Conservation (phyloP, 176 grass and related monocot species). For the Aegilops sharonensis region DNA sequence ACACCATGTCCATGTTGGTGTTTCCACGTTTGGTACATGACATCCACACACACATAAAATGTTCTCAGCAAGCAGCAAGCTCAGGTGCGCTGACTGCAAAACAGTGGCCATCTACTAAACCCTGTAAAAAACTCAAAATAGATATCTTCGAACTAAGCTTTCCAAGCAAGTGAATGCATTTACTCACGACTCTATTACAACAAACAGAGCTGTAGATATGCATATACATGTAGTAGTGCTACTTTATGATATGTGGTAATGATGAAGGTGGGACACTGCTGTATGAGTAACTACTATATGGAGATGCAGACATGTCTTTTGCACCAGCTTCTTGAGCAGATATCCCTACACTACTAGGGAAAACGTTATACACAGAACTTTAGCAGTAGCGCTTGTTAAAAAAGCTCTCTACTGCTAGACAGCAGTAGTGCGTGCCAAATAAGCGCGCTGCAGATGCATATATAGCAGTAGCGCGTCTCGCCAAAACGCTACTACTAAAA, state of each 20-base stretch:
- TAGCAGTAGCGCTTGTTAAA: too few species aligned
- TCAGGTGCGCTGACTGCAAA: not conserved
- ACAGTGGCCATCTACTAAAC: not conserved
- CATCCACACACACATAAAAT: not conserved
- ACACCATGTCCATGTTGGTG: not conserved
- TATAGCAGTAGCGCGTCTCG: too few species aligned
- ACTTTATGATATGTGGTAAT: conserved; percentile 80
- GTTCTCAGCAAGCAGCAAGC: not conserved
- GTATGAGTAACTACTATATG: conserved; percentile 83
- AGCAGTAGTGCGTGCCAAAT: too few species aligned
- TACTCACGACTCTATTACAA: not conserved
- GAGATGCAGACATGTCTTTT: conserved; percentile 58
- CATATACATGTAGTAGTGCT: conserved; percentile 8
- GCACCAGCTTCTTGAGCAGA: conserved; percentile 79
- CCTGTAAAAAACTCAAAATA: not conserved
- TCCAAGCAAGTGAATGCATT: not conserved
- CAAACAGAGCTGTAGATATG: conserved; percentile 6
- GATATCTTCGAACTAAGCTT: conserved; percentile 17
- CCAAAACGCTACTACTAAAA: too few species aligned
- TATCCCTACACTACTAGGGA: too few species aligned
- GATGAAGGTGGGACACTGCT: conserved; percentile 76
- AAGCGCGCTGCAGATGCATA: too few species aligned
- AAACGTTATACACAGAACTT: too few species aligned
- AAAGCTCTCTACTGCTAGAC: too few species aligned
- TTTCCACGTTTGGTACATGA: not conserved